Percentiles rank a stretch among this genome's conserved stretches.
These are phyloP conservation scores for Santalum album DNA, from an alignment of 164 flowering plant species.

Conservation along the genomic window DNA sequence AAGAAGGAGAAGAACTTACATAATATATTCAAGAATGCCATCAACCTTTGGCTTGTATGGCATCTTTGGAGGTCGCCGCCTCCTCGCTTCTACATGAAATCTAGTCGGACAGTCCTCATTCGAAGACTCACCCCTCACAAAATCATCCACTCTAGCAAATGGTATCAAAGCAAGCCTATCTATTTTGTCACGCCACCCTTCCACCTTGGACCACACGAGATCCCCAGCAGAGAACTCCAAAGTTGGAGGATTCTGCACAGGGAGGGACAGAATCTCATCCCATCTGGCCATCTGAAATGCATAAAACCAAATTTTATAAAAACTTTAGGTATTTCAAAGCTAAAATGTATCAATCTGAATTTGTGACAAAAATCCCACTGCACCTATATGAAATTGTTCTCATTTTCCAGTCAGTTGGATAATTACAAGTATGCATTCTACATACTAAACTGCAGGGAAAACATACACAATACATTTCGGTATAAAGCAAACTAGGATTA, in stretches of 20 bases:
- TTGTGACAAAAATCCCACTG: too few relatives aligned
- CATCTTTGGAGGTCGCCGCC: constrained; percentile 41
- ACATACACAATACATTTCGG: too few relatives aligned
- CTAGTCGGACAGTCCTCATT: constrained; percentile 86
- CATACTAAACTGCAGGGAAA: too few relatives aligned
- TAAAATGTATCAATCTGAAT: too few relatives aligned
- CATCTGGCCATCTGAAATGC: constrained; percentile 77
- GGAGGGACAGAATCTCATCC: constrained; percentile 84
- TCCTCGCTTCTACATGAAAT: constrained; percentile 94
- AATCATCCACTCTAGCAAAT: constrained; percentile 88
- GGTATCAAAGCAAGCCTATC: constrained; percentile 88
- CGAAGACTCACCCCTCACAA: constrained; percentile 80
- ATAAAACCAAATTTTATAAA: constrained; percentile 1
- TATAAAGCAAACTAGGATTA: too few relatives aligned
- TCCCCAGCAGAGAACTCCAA: constrained; percentile 76
- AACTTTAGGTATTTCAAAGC: too few relatives aligned
- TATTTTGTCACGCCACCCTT: constrained; percentile 80
- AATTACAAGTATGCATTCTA: too few relatives aligned
- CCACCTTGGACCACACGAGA: constrained; percentile 85
- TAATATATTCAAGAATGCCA: constrained; percentile 84
- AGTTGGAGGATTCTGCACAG: constrained; percentile 80
- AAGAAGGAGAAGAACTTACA: constrained; percentile 44
- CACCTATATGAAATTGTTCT: too few relatives aligned
- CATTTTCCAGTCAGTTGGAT: too few relatives aligned
- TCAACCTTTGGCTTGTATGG: constrained; percentile 84